Percentiles rank a stretch among this genome's conserved stretches.
Conservation (phyloP, 495 filamentous ascomycete genomes). For the Neurospora sp. region DNA sequence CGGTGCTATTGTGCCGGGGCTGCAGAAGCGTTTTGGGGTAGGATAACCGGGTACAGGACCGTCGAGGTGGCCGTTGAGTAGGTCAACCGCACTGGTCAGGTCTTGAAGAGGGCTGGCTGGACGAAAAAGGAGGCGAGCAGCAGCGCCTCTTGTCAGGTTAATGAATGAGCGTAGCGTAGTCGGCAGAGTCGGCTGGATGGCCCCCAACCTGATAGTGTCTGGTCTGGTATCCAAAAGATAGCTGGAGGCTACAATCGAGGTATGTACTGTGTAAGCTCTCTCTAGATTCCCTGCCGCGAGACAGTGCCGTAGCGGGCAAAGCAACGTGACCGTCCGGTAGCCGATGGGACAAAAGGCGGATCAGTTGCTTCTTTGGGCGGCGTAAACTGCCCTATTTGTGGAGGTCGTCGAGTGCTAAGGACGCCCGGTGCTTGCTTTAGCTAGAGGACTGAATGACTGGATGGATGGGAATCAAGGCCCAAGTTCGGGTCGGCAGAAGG, state of each 20-base stretch:
- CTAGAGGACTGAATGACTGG: background rate
- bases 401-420: constrained; percentile 9
- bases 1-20: constrained; percentile 10
- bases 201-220: background rate
- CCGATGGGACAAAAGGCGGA: background rate
- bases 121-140: background rate
- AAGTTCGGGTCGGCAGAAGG: constrained; percentile 4
- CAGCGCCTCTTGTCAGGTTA: background rate
- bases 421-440: background rate
- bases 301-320: background rate
- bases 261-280: background rate
- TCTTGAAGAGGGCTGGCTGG: background rate
- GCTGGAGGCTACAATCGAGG: background rate
- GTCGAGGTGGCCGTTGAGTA: constrained; percentile 14
- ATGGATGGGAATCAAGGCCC: constrained; percentile 1
- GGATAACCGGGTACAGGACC: background rate
- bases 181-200: background rate
- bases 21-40: constrained; percentile 17
- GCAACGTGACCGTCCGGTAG: background rate
- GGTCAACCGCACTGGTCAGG: constrained; percentile 5
- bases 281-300: background rate
- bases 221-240: background rate
- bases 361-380: background rate
- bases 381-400: constrained; percentile 2
- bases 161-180: background rate